Evolutionary conservation across 2,329 filamentous ascomycete species (phyloP).

Genomic region (Colletotrichum cereale): DNA sequence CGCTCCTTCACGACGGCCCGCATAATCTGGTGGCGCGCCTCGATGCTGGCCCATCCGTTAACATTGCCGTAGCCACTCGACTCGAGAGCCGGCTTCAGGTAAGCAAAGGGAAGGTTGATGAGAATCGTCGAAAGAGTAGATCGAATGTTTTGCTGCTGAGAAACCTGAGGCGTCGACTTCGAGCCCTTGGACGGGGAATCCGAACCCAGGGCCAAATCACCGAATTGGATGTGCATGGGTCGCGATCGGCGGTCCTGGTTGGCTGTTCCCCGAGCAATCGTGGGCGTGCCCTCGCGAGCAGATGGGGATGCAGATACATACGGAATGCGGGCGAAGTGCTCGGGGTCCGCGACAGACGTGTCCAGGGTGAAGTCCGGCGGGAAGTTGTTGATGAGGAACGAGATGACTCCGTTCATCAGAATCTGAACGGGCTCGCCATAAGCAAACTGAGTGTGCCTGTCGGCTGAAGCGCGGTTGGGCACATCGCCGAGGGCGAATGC

Average conservation of each 20-base stretch:
- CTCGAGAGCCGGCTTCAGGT: constrained; percentile 75
- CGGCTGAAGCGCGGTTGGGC: constrained; percentile 42
- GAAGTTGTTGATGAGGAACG: constrained; percentile 72
- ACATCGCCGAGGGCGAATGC: constrained; percentile 66
- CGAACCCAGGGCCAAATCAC: constrained; percentile 66
- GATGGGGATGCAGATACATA: constrained; percentile 57
- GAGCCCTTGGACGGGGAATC: constrained; percentile 48
- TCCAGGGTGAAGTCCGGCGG: constrained; percentile 72
- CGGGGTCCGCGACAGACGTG: constrained; percentile 52
- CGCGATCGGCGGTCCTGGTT: constrained; percentile 61
- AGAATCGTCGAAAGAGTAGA: constrained; percentile 74
- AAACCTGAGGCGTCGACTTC: neutral
- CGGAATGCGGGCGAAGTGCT: constrained; percentile 58
- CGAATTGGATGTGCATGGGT: constrained; percentile 76
- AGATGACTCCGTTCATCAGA: constrained; percentile 67
- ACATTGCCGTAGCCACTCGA: constrained; percentile 66
- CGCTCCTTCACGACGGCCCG: constrained; percentile 67
- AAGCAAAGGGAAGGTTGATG: constrained; percentile 76
- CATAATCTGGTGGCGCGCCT: constrained; percentile 62
- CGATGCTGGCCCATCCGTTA: constrained; percentile 62
- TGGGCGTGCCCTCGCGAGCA: constrained; percentile 45
- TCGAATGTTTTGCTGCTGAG: constrained; percentile 48
- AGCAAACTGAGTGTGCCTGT: constrained; percentile 55
- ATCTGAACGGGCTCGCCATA: constrained; percentile 68
- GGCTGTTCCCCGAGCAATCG: constrained; percentile 55